Conservation (phyloP, 345 rosid genomes). For the Kernera saxatilis region DNA sequence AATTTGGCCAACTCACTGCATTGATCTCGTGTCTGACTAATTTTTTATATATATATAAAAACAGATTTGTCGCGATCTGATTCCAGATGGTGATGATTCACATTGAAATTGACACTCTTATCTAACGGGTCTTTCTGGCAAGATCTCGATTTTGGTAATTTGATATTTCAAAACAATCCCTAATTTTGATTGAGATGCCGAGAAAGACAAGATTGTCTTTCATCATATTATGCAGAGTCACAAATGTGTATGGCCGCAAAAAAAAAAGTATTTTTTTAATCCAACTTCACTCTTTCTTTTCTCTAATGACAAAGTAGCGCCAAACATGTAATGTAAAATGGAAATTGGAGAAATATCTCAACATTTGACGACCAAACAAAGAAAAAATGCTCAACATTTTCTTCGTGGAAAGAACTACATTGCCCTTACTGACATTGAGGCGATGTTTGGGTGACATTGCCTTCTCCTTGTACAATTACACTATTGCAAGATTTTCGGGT, state of each 20-base stretch:
- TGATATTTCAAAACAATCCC: neutral
- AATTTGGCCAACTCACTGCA: neutral
- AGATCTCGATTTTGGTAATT: neutral
- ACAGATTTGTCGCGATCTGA: neutral
- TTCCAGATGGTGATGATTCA: constrained; percentile 17
- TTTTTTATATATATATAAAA: neutral
- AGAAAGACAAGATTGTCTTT: too few relatives aligned
- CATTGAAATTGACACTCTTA: constrained; percentile 18
- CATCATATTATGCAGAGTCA: too few relatives aligned
- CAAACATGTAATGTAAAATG: too few relatives aligned
- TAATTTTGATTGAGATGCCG: too few relatives aligned
- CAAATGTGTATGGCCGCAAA: too few relatives aligned
- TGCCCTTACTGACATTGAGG: neutral
- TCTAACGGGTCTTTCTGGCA: neutral
- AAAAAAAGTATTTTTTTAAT: too few relatives aligned
- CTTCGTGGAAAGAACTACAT: too few relatives aligned
- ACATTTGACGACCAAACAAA: too few relatives aligned
- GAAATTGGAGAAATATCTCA: too few relatives aligned
- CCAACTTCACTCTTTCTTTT: too few relatives aligned
- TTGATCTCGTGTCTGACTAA: neutral
- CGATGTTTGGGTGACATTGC: neutral
- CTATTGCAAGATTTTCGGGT: neutral
- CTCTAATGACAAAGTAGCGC: too few relatives aligned
- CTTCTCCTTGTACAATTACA: neutral
- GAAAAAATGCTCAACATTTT: too few relatives aligned